Conservation (phyloP, 305 asterid species). For the Withania somnifera region DNA sequence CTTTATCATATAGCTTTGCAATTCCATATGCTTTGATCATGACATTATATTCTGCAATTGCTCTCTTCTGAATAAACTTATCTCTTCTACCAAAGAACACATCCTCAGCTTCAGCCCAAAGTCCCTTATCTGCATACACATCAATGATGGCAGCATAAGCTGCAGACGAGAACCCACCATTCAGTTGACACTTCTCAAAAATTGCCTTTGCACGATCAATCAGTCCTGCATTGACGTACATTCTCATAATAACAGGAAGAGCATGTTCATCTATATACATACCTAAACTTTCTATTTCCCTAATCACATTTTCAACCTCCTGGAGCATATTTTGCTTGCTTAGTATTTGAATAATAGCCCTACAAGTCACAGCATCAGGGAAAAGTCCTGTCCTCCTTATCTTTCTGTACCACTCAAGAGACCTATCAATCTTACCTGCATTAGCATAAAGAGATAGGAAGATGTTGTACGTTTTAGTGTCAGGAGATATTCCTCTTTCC, state of each 20-base stretch:
- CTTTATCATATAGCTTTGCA: conserved; percentile 57
- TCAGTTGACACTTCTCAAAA: conserved; percentile 35
- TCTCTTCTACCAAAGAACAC: conserved; percentile 42
- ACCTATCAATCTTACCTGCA: conserved; percentile 43
- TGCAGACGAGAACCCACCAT: conserved; percentile 45
- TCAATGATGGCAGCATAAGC: conserved; percentile 70
- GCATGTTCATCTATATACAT: conserved; percentile 44
- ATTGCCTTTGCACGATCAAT: conserved; percentile 35
- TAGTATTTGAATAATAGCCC: conserved; percentile 50
- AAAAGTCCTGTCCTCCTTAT: conserved; percentile 67
- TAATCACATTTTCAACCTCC: conserved; percentile 59
- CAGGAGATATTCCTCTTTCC: conserved; percentile 67
- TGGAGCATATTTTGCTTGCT: conserved; percentile 52
- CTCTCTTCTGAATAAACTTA: conserved; percentile 36
- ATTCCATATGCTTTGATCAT: conserved; percentile 94
- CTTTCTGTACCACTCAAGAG: conserved; percentile 47
- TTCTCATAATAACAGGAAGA: conserved; percentile 50
- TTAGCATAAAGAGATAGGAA: conserved; percentile 57
- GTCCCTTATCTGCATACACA: conserved; percentile 76
- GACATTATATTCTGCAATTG: conserved; percentile 71
- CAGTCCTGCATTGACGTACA: conserved; percentile 64
- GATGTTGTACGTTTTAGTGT: conserved; percentile 79
- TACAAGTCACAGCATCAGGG: conserved; percentile 67
- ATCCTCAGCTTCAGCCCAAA: conserved; percentile 78
- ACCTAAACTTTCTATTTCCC: conserved; percentile 51